Evolutionary conservation across 2,329 filamentous ascomycete genomes (phyloP).

Genomic region (Diatrype stigma): DNA sequence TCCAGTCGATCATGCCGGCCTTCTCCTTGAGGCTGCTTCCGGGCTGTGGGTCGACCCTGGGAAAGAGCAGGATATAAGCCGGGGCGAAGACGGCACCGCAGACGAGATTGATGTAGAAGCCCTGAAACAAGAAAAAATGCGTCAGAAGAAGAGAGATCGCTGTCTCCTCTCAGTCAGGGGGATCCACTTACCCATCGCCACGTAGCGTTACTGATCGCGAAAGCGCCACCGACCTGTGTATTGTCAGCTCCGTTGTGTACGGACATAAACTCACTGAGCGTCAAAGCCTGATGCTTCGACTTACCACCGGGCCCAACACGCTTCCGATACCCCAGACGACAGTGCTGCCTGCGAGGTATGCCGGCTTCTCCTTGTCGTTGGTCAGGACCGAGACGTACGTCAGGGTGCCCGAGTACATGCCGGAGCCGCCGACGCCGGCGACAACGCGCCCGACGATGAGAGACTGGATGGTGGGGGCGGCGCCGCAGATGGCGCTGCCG

Average conservation of each 20-base stretch:
- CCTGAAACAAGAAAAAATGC: conserved; percentile 8
- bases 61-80: conserved; percentile 25
- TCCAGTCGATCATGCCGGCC: conserved; percentile 35
- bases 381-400: neutral
- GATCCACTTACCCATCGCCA: too few species aligned
- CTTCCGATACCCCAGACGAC: neutral
- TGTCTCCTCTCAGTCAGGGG: too few species aligned
- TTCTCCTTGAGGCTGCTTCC: conserved; percentile 18
- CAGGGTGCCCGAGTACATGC: conserved; percentile 30
- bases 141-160: too few species aligned
- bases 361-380: neutral
- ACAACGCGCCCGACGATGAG: conserved; percentile 41
- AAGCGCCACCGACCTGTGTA: too few species aligned
- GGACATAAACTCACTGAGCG: too few species aligned
- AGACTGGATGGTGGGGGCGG: conserved; percentile 35
- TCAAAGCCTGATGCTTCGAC: too few species aligned
- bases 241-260: too few species aligned
- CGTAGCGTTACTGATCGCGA: too few species aligned
- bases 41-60: conserved; percentile 9
- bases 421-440: conserved; percentile 36
- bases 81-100: conserved; percentile 33
- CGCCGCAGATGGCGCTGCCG: conserved; percentile 33
- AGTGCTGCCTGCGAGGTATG: neutral
- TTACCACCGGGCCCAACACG: neutral
- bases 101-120: conserved; percentile 51